These are phyloP conservation scores for Russula sp. DNA, from an alignment of 768 basidiomycete genomes.

Conservation along the genomic window DNA sequence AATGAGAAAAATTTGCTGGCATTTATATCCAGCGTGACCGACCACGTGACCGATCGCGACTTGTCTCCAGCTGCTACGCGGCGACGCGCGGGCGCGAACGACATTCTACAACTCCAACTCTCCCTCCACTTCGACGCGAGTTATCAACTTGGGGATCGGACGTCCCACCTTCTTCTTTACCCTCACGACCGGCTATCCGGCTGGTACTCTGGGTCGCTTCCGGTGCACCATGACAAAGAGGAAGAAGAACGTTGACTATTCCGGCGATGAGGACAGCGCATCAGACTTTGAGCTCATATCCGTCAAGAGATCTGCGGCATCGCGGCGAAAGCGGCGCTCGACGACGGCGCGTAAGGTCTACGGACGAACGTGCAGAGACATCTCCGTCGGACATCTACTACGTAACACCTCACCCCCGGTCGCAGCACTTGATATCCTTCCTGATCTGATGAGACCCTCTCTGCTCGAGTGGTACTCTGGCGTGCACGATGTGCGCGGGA, in stretches of 20 bases:
- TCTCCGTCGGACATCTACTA: constrained; percentile 15
- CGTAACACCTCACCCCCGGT: constrained; percentile 38
- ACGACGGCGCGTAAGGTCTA: neutral
- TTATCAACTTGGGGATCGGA: neutral
- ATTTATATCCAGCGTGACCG: neutral
- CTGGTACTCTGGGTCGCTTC: neutral
- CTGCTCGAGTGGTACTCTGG: constrained; percentile 69
- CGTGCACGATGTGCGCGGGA: constrained; percentile 65
- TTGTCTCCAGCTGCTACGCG: neutral
- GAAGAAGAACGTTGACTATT: constrained; percentile 1
- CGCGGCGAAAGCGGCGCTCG: constrained; percentile 7
- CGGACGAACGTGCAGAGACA: neutral
- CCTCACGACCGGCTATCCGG: too few relatives aligned
- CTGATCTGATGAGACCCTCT: constrained; percentile 45
- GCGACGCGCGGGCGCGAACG: neutral
- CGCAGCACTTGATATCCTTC: constrained; percentile 48
- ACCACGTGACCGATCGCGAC: neutral
- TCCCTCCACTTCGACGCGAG: neutral
- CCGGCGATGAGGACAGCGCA: constrained; percentile 15
- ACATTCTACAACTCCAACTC: neutral
- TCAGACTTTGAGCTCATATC: constrained; percentile 18
- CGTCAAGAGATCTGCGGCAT: neutral
- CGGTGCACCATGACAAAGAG: constrained; percentile 10
- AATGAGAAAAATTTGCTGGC: neutral
- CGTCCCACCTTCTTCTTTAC: too few relatives aligned